Evolutionary conservation across 345 rosid species (phyloP), one percentile per base, ranked within the genome.

Genomic region (Tarenaya hassleriana): DNA sequence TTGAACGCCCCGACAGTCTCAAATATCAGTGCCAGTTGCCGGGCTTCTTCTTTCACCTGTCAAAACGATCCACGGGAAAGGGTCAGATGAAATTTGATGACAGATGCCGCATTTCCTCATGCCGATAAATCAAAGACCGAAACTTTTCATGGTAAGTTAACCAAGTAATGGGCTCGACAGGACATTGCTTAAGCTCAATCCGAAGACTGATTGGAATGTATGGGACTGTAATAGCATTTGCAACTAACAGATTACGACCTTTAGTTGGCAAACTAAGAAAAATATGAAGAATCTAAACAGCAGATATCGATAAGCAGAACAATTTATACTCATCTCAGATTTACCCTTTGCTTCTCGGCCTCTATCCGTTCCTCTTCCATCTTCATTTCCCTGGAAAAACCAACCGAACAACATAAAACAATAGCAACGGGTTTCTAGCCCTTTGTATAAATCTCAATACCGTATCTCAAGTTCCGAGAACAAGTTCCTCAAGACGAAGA

Each of bases 31-130:
- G 90, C 96, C 45, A 91, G 78, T 67, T 91, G 90, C 38, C 75
- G 76, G 8, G 96, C 96, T 63, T 84, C 98, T 70, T 91, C 98
- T 81, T 82, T 84, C 55, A 91, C 96, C 98, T 91, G 68, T 16
- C 58, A 51, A 69, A 46, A 31, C 11, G 13, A 42, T 52, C 10
- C 52, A 24, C 43, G 5, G 15, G 11, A 17, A 11, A 33, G 10
- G 10, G 13, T 35, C 17, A 52, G n/a, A 18, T 19, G 9, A 29
- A 42, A 55, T 14, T 34, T 4, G 0, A 47, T 16, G 37, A 11
- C 34, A 39, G 12, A 45, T 11, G 1, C 51, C 1, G 29, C 16
- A 41, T n/a, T 12, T 33, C 41, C 8, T n/a, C n/a, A n/a, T 12
- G 29, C 9, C 52, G 10, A 51, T 51, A 35, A 51, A 13, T 42